phyloP scores from a whole-genome alignment of 305 asterid species.

The Fraxinus sp. region DNA sequence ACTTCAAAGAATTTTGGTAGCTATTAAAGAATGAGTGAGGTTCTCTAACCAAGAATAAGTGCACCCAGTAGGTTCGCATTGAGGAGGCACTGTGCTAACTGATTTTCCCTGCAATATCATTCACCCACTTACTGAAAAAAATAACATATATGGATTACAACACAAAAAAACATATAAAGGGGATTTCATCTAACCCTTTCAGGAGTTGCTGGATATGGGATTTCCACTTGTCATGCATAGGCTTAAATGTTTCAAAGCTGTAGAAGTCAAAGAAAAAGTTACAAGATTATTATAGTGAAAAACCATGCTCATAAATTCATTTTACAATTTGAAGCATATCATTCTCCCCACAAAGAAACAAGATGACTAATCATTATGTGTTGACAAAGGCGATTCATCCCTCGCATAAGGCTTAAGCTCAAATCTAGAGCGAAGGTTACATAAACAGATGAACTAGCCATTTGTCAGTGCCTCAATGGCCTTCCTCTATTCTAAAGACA shows the following conservation, averaged over 20 bases:
- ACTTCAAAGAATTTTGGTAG: background rate
- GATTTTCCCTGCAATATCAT: conserved; percentile 70
- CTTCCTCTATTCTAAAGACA: background rate
- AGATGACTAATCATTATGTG: background rate
- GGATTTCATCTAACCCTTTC: conserved; percentile 56
- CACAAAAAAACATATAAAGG: conserved; percentile 7
- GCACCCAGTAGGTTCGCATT: conserved; percentile 83
- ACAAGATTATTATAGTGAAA: background rate
- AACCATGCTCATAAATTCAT: background rate
- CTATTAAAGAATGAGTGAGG: conserved; percentile 17
- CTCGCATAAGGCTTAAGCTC: background rate
- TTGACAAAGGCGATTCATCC: background rate
- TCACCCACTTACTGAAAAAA: background rate
- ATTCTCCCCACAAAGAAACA: background rate
- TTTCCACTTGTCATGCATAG: conserved; percentile 90
- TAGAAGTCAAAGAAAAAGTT: conserved; percentile 15
- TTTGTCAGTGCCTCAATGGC: background rate
- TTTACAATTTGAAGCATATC: conserved; percentile 10
- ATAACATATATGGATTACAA: conserved; percentile 5
- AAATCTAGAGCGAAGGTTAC: background rate
- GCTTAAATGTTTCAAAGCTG: conserved; percentile 70
- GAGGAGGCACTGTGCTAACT: conserved; percentile 67
- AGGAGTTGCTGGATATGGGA: conserved; percentile 52
- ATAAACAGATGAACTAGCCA: background rate
- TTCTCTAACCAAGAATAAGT: conserved; percentile 58